These are phyloP conservation scores for Peronospora belbahrii DNA, from an alignment of 352 stramenopile genomes.

Conservation along the genomic window DNA sequence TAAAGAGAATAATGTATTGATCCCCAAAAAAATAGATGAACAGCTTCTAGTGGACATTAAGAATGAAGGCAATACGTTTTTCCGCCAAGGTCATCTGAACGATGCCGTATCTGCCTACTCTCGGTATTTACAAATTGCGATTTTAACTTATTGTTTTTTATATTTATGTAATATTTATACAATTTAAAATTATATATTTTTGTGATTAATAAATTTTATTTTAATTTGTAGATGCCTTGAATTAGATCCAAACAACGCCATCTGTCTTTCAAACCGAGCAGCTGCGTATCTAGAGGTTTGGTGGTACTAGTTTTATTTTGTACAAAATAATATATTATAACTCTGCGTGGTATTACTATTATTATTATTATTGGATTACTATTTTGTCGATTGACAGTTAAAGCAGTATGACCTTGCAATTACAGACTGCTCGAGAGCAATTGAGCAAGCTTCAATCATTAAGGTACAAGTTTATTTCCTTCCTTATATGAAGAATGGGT, in stretches of 20 bases:
- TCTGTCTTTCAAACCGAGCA: constrained; percentile 61
- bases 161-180: no score
- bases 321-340: no score
- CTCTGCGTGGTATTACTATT: no score
- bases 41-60: constrained; percentile 27
- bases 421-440: constrained; percentile 40
- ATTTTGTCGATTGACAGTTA: no score
- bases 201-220: no score
- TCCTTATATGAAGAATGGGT: no score
- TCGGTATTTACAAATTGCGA: constrained; percentile 9
- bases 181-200: no score
- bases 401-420: constrained; percentile 32
- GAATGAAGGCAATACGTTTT: constrained; percentile 49
- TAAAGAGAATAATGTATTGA: background rate
- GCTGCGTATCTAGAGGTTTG: constrained; percentile 52
- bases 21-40: constrained; percentile 17
- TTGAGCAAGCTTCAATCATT: constrained; percentile 37
- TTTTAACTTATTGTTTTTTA: background rate
- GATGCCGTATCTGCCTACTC: constrained; percentile 45
- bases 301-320: background rate
- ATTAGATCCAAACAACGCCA: constrained; percentile 29
- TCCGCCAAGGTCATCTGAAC: constrained; percentile 29
- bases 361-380: no score
- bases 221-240: constrained; percentile 38
- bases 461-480: constrained; percentile 33